Evolutionary conservation across 2,329 filamentous ascomycete genomes (phyloP).

Genomic region (Huntiella abstrusa): DNA sequence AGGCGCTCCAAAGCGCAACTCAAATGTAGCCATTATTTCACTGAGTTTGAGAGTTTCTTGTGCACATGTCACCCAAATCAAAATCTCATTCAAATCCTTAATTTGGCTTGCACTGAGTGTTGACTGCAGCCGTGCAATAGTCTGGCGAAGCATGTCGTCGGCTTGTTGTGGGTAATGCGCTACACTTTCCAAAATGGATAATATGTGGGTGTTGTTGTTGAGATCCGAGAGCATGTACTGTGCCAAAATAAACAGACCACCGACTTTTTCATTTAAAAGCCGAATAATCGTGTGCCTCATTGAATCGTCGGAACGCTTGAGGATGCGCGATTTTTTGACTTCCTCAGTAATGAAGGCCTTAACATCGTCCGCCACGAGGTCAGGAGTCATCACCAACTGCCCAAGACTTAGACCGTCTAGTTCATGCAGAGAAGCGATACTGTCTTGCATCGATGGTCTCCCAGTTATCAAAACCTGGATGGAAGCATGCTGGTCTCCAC

Average conservation of each 20-base stretch:
- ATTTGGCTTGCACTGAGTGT: slow-evolving; percentile 22
- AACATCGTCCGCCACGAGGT: slow-evolving; percentile 26
- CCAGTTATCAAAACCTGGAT: slow-evolving; percentile 24
- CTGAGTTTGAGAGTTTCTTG: slow-evolving; percentile 24
- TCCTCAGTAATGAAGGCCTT: slow-evolving; percentile 23
- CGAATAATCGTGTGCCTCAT: slow-evolving; percentile 22
- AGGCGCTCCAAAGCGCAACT: slow-evolving; percentile 24
- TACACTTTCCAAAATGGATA: slow-evolving; percentile 26
- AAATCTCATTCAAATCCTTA: slow-evolving; percentile 26
- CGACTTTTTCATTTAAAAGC: slow-evolving; percentile 23
- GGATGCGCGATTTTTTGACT: slow-evolving; percentile 21
- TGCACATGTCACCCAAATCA: slow-evolving; percentile 28
- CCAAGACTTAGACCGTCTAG: slow-evolving; percentile 18
- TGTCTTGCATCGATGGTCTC: slow-evolving; percentile 23
- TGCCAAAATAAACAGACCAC: slow-evolving; percentile 30
- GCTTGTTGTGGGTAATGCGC: slow-evolving; percentile 25
- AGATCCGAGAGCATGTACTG: slow-evolving; percentile 32
- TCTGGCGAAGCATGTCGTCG: slow-evolving; percentile 24
- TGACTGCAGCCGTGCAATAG: slow-evolving; percentile 23
- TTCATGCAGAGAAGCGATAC: slow-evolving; percentile 20
- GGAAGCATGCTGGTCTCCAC: slow-evolving; percentile 2
- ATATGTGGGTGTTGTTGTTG: slow-evolving; percentile 25
- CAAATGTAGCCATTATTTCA: slow-evolving; percentile 25
- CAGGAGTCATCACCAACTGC: slow-evolving; percentile 23
- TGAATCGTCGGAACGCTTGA: slow-evolving; percentile 18